Evolutionary conservation across 371 early-diverging fungal species (phyloP), one percentile per base, ranked within the genome.

Genomic region (Mucor racemosus): DNA sequence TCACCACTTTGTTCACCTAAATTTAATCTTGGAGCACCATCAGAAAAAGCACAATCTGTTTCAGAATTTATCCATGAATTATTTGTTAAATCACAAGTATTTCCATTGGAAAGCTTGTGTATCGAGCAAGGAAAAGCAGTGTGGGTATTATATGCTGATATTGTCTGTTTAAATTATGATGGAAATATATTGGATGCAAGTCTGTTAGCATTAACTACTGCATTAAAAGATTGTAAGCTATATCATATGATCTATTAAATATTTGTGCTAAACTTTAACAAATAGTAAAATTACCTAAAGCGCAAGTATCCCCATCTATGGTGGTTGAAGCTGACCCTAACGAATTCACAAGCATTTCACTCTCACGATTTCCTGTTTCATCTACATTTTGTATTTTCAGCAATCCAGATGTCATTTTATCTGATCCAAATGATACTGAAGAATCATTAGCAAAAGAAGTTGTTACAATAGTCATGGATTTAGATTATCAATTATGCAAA

Each of bases 151-250:
- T 92, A 94, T 68, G 91, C 91, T 5, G 98, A 98, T 76, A 88
- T 97, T 34, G 90, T 94, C 14, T 96, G 95, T 65, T 69, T 98
- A 35, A 90, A 92, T 66, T 92, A 95, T 67, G 97, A 94, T 72
- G 98, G 98, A 17, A 94, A 94, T 71, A 86, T 94, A 1, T 60
- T 95, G 55, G 98, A 98, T 71, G 96, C 97, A 0, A 89, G 94
- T 34, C 57, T 97, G n/a, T 65, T 91, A 11, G 91, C 95, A 7
- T 75, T 95, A 33, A 73, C 86, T 13, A 82, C 88, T 8, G 95
- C 97, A 0, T 82, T 97, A 35, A 71, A 76, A 55, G 80, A 90
- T 66, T 77, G 93, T 93, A 84, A 74, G 72, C 69, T 31, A 19
- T 36, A 21, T 46, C 34, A 21, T 21, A 8, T 54, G 26, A 50